These are phyloP conservation scores for Mortierella sp. DNA, from an alignment of 371 early-diverging fungal genomes.

Conservation along the genomic window DNA sequence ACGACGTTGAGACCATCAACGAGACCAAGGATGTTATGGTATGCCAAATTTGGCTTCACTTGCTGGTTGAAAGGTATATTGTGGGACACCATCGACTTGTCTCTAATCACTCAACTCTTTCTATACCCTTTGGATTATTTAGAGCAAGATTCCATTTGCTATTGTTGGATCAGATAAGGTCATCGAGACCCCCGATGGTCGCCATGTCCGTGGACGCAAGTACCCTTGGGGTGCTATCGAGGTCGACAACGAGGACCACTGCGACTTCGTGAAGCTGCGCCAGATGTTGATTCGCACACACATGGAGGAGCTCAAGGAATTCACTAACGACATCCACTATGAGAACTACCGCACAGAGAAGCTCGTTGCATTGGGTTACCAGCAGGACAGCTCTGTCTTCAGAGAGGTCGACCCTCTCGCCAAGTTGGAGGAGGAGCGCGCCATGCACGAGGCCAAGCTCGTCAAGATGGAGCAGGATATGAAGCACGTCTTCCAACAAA, in stretches of 20 bases:
- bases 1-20: slow-evolving; percentile 93
- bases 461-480: slow-evolving; percentile 98
- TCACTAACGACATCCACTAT: slow-evolving; percentile 87
- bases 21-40: slow-evolving; percentile 96
- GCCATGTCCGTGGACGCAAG: slow-evolving; percentile 91
- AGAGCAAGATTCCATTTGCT: slow-evolving; percentile 95
- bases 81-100: background rate
- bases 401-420: slow-evolving; percentile 90
- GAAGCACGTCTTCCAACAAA: slow-evolving; percentile 97
- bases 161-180: slow-evolving; percentile 96
- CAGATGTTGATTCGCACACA: slow-evolving; percentile 91
- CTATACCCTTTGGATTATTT: background rate
- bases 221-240: slow-evolving; percentile 98
- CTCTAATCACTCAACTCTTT: background rate
- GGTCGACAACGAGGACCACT: slow-evolving; percentile 92
- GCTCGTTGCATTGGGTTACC: slow-evolving; percentile 83
- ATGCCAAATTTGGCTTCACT: slow-evolving; percentile 10
- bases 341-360: slow-evolving; percentile 94
- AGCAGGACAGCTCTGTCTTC: slow-evolving; percentile 84
- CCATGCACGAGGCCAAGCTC: slow-evolving; percentile 94
- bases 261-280: slow-evolving; percentile 96
- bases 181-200: slow-evolving; percentile 85
- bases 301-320: slow-evolving; percentile 93
- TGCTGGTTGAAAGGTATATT: background rate
- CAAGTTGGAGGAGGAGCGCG: slow-evolving; percentile 94